Conservation (phyloP, 768 basidiomycete species). For the Boletus bicolor region DNA sequence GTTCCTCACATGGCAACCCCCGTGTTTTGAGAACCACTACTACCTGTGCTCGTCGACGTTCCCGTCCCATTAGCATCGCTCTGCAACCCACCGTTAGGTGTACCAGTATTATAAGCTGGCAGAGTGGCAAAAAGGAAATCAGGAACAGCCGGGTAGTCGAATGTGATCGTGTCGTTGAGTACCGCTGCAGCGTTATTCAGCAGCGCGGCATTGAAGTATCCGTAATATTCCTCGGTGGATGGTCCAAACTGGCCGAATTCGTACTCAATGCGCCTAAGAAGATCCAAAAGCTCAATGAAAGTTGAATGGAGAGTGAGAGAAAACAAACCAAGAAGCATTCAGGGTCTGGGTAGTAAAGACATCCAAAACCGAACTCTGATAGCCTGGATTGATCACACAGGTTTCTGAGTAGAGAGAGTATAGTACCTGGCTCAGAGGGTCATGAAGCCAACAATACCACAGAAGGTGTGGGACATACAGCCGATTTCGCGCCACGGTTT, state of each 20-base stretch:
- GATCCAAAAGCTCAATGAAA: neutral
- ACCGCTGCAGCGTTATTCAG: conserved; percentile 51
- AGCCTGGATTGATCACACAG: conserved; percentile 74
- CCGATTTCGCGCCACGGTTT: conserved; percentile 76
- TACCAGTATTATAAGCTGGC: conserved; percentile 52
- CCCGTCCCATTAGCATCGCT: conserved; percentile 21
- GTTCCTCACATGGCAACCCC: conserved; percentile 73
- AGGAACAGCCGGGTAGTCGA: conserved; percentile 41
- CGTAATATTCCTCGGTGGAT: conserved; percentile 49
- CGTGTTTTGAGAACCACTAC: conserved; percentile 37
- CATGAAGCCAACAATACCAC: neutral
- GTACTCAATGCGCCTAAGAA: conserved; percentile 46
- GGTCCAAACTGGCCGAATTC: conserved; percentile 61
- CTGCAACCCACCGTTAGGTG: neutral
- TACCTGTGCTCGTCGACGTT: conserved; percentile 11
- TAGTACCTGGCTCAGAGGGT: conserved; percentile 49
- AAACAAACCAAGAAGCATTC: conserved; percentile 51
- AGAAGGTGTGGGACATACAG: conserved; percentile 44
- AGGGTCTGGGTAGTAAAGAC: conserved; percentile 71
- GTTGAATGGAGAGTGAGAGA: neutral
- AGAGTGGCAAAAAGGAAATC: conserved; percentile 74
- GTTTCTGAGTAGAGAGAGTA: conserved; percentile 72
- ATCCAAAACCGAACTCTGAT: conserved; percentile 66
- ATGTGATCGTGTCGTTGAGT: conserved; percentile 44
- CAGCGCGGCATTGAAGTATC: conserved; percentile 55